Evolutionary conservation across 139 green algal species (phyloP).

Genomic region (Chlamydomonas incerta): DNA sequence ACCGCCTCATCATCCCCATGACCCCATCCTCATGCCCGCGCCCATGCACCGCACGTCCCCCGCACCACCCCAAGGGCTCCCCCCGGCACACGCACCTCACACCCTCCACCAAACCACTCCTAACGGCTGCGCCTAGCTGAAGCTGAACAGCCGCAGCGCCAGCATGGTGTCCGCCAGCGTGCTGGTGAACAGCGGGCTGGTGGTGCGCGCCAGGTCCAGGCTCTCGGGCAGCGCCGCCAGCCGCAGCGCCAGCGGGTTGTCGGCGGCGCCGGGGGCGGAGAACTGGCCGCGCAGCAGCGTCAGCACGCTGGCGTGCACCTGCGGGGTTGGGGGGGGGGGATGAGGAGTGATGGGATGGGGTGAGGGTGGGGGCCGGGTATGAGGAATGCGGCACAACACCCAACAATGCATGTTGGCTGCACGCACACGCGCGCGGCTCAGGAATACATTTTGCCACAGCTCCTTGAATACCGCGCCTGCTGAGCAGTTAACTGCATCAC

Average conservation of each 20-base stretch:
- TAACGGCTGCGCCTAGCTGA: too few species aligned
- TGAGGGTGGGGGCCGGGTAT: neutral
- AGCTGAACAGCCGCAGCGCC: slow-evolving; percentile 65
- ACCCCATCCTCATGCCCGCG: too few species aligned
- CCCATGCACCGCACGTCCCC: too few species aligned
- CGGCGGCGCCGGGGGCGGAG: slow-evolving; percentile 7
- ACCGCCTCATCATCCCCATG: too few species aligned
- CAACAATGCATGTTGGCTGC: too few species aligned
- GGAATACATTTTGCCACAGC: too few species aligned
- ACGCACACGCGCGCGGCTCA: too few species aligned
- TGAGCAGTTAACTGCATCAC: too few species aligned
- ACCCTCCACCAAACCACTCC: too few species aligned
- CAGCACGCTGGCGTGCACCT: slow-evolving; percentile 61
- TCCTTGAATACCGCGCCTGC: too few species aligned
- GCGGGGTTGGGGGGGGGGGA: neutral
- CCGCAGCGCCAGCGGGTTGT: slow-evolving; percentile 30
- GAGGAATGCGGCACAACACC: neutral
- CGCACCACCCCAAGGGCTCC: too few species aligned
- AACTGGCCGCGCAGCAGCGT: slow-evolving; percentile 50
- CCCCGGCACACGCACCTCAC: too few species aligned
- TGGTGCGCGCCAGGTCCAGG: slow-evolving; percentile 46
- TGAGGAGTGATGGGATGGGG: neutral
- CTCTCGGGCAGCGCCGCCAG: slow-evolving; percentile 35
- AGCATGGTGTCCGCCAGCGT: slow-evolving; percentile 60
- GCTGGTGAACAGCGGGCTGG: slow-evolving; percentile 50